Base-by-base conservation (phyloP, 306 rosid genomes). In the Cicer bijugum region DNA sequence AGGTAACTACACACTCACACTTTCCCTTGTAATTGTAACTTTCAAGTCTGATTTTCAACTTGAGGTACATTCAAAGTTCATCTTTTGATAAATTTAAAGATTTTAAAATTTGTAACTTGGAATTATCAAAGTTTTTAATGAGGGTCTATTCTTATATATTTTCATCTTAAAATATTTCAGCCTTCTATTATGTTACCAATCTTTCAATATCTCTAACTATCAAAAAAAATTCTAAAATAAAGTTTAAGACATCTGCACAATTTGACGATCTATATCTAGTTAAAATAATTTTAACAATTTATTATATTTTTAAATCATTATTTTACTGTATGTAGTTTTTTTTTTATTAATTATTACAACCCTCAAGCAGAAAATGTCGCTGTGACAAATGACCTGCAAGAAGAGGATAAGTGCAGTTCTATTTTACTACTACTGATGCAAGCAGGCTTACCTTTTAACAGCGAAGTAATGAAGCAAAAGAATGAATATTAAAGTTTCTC, bases 401-500 rank as follows among this genome's bases (percentile, higher is more conserved):
- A 45, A 65, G 77, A 71, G 11, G 16, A 43, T 42, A 52, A 28
- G 12, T 8, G 6, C 45, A 43, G 14, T n/a, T 68, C 14, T 59
- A 19, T 42, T 62, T 59, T 59, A 12, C 66, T 45, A 69, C 65
- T 38, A 47, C 59, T 58, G 61, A 61, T 66, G 80, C 28, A 64
- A 63, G 52, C 71, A 16, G 7, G 79, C 71, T 20, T 78, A 84
- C 96, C 98, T 88, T 86, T 72, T 87, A 70, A 88, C 52, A 16
- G 92, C 86, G 19, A 94, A 91, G 86, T 83, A 89, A 81, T 82
- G 74, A 40, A 91, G 88, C 69, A 91, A 64, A 83, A 94, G 96
- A 42, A 85, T 80, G 74, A 70, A 86, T 68, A 83, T 67, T 78
- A 94, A 71, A 67, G 81, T 74, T 79, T 87, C 83, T 82, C 96